These are phyloP conservation scores for Baudoinia panamericana DNA, from an alignment of 495 filamentous ascomycete species.

Conservation along the genomic window DNA sequence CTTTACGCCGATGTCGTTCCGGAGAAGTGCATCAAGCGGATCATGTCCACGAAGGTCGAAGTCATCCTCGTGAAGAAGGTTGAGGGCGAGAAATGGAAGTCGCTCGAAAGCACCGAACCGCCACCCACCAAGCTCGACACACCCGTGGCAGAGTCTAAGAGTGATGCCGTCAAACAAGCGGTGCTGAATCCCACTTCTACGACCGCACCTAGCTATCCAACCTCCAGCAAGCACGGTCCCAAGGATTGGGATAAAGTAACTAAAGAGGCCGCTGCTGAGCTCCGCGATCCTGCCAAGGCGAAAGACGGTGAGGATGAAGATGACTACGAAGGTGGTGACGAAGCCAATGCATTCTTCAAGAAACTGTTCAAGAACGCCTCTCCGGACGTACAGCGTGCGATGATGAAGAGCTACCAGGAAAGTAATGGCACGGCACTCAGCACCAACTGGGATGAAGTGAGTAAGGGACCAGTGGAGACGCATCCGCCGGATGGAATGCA, in stretches of 20 bases:
- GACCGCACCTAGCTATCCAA: conserved; percentile 59
- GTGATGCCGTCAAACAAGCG: conserved; percentile 6
- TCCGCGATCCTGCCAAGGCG: conserved; percentile 22
- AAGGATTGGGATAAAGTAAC: conserved; percentile 85
- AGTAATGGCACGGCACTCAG: conserved; percentile 88
- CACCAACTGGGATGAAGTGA: conserved; percentile 84
- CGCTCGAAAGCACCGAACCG: conserved; percentile 40
- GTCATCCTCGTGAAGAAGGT: conserved; percentile 55
- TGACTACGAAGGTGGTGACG: conserved; percentile 49
- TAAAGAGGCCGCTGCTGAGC: conserved; percentile 9
- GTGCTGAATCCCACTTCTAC: conserved; percentile 1
- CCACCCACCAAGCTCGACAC: conserved; percentile 12
- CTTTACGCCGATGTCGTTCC: conserved; percentile 56
- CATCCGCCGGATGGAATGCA: conserved; percentile 64
- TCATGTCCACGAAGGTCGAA: conserved; percentile 76
- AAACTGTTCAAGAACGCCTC: conserved; percentile 69
- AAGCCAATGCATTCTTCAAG: conserved; percentile 85
- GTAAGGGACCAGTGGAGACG: conserved; percentile 55
- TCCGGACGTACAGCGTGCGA: conserved; percentile 71
- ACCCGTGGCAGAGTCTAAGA: neutral
- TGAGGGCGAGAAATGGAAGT: conserved; percentile 61
- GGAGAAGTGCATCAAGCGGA: conserved; percentile 42
- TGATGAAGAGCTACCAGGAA: conserved; percentile 95
- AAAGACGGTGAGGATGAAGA: conserved; percentile 38
- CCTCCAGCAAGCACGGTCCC: conserved; percentile 67